These are phyloP conservation scores for Mycosarcoma mackinlayi DNA, from an alignment of 1,284 basidiomycete species.

Conservation along the genomic window DNA sequence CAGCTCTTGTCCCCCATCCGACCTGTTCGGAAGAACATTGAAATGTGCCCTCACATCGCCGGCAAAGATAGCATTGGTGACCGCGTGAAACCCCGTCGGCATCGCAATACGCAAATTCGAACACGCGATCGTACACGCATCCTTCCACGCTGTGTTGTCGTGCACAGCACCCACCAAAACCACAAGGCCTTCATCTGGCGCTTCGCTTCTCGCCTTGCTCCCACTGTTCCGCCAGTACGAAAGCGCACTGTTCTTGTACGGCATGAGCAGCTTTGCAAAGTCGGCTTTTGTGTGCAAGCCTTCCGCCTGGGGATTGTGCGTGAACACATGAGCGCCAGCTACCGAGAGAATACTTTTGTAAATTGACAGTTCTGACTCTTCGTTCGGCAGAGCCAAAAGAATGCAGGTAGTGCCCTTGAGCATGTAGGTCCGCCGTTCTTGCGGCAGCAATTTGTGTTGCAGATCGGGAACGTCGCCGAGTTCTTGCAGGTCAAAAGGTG, in stretches of 20 bases:
- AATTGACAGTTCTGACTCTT: slow-evolving; percentile 39
- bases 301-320: slow-evolving; percentile 33
- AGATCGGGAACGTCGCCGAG: slow-evolving; percentile 34
- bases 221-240: slow-evolving; percentile 44
- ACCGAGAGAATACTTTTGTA: slow-evolving; percentile 36
- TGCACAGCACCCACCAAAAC: slow-evolving; percentile 32
- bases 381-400: slow-evolving; percentile 32
- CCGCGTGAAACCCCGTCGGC: slow-evolving; percentile 40
- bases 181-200: slow-evolving; percentile 50
- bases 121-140: slow-evolving; percentile 38
- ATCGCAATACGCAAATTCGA: slow-evolving; percentile 44
- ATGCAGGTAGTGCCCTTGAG: slow-evolving; percentile 51
- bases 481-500: slow-evolving; percentile 33
- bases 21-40: slow-evolving; percentile 22
- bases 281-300: slow-evolving; percentile 36
- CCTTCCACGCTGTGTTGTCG: slow-evolving; percentile 26
- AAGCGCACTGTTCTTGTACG: slow-evolving; percentile 46
- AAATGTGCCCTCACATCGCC: slow-evolving; percentile 40
- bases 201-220: slow-evolving; percentile 33
- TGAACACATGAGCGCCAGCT: slow-evolving; percentile 35
- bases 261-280: slow-evolving; percentile 46
- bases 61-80: slow-evolving; percentile 35
- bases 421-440: slow-evolving; percentile 40
- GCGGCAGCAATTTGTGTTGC: slow-evolving; percentile 16
- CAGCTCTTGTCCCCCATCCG: slow-evolving; percentile 8